Conservation (phyloP, 441 rosid species). For the Arabidopsis lyrata region DNA sequence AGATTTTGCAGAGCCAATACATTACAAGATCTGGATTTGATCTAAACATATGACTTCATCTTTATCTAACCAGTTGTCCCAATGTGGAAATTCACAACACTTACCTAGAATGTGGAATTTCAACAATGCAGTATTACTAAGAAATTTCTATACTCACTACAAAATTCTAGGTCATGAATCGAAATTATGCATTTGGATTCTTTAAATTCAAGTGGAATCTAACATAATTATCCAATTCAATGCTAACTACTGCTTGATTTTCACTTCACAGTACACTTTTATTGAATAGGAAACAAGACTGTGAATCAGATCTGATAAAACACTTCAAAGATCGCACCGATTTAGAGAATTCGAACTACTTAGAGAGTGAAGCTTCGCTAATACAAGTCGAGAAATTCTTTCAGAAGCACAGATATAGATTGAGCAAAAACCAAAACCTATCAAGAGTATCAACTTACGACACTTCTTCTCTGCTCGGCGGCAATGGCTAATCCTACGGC, state of each 20-base stretch:
- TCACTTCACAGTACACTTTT: background rate
- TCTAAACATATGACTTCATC: background rate
- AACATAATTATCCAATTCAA: background rate
- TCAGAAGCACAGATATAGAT: conserved; percentile 3
- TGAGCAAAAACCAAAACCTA: conserved; percentile 23
- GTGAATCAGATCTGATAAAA: conserved; percentile 29
- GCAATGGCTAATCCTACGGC: conserved; percentile 69
- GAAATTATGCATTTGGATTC: background rate
- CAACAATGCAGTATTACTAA: background rate
- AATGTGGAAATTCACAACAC: background rate
- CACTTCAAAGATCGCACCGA: background rate
- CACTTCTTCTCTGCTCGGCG: conserved; percentile 72
- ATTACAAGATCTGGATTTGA: background rate
- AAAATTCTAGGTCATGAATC: conserved; percentile 8
- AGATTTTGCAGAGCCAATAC: conserved; percentile 23
- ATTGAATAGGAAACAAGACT: conserved; percentile 10
- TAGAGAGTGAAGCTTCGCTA: background rate
- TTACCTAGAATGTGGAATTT: conserved; percentile 1
- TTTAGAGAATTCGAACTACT: conserved; percentile 7
- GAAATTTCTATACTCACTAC: background rate
- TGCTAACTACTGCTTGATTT: background rate
- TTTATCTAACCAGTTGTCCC: background rate
- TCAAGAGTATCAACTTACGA: conserved; percentile 48
- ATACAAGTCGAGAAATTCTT: background rate
- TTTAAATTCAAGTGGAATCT: background rate